Evolutionary conservation across 2,329 filamentous ascomycete genomes (phyloP).

Genomic region (Penicillium sp.): DNA sequence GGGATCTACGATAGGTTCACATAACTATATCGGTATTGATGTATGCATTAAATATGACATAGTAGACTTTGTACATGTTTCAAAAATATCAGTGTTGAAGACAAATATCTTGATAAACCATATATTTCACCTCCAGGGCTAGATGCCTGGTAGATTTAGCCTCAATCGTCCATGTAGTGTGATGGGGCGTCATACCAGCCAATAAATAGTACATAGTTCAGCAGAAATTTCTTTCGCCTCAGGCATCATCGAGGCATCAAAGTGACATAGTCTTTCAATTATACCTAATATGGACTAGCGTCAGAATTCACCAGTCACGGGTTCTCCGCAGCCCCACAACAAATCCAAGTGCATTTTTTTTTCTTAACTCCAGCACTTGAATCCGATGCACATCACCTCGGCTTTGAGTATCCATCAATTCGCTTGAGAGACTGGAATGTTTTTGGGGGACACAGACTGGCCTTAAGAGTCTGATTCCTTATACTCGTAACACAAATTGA

Average conservation of each 20-base stretch:
- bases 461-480: background rate
- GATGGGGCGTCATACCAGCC: no score
- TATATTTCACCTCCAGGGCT: no score
- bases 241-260: background rate
- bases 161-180: no score
- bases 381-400: constrained; percentile 11
- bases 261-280: constrained; percentile 15
- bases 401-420: constrained; percentile 12
- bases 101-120: background rate
- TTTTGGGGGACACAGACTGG: background rate
- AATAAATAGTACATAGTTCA: background rate
- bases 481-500: background rate
- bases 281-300: constrained; percentile 13
- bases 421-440: constrained; percentile 7
- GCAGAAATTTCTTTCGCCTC: background rate
- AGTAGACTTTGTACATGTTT: background rate
- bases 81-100: background rate
- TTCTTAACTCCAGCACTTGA: constrained; percentile 6
- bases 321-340: constrained; percentile 27
- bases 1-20: background rate
- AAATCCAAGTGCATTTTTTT: constrained; percentile 7
- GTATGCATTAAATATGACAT: background rate
- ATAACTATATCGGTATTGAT: background rate
- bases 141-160: no score
- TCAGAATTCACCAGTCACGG: constrained; percentile 18